Percentiles rank a stretch among this genome's conserved stretches.
phyloP scores from a whole-genome alignment of 148 eudicot species.

The Beta vulgaris region DNA sequence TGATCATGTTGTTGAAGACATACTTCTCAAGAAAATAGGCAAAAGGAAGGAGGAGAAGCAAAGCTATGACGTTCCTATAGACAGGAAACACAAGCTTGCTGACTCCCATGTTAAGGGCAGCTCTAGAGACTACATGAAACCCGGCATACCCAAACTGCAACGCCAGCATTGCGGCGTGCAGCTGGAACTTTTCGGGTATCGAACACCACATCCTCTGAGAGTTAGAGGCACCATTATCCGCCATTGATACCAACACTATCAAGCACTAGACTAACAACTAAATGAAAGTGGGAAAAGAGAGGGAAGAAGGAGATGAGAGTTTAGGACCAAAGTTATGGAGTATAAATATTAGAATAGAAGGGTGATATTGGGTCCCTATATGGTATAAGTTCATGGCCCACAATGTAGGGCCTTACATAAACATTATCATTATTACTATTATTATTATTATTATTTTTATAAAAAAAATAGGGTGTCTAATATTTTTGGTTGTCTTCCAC shows the following conservation, averaged over 20 bases:
- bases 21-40: slow-evolving; percentile 94
- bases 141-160: slow-evolving; percentile 95
- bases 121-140: slow-evolving; percentile 92
- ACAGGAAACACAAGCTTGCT: slow-evolving; percentile 94
- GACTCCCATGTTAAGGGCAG: slow-evolving; percentile 97
- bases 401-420: slow-evolving; percentile 27
- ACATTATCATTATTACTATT: too few relatives aligned
- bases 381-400: slow-evolving; percentile 29
- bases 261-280: neutral
- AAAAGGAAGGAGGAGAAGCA: slow-evolving; percentile 79
- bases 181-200: slow-evolving; percentile 79
- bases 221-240: slow-evolving; percentile 41
- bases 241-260: slow-evolving; percentile 41
- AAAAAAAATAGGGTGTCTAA: slow-evolving; percentile 1
- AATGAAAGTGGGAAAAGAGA: neutral
- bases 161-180: slow-evolving; percentile 79
- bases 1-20: slow-evolving; percentile 12
- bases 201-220: slow-evolving; percentile 52
- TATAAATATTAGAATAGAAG: slow-evolving; percentile 50
- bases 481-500: slow-evolving; percentile 57
- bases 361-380: slow-evolving; percentile 23
- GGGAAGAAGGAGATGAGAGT: slow-evolving; percentile 21
- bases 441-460: slow-evolving; percentile 11
- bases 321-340: slow-evolving; percentile 34
- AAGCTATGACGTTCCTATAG: slow-evolving; percentile 82